Base-by-base conservation (phyloP, 2,329 filamentous ascomycete species). In the Purpureocillium lavendulum region DNA sequence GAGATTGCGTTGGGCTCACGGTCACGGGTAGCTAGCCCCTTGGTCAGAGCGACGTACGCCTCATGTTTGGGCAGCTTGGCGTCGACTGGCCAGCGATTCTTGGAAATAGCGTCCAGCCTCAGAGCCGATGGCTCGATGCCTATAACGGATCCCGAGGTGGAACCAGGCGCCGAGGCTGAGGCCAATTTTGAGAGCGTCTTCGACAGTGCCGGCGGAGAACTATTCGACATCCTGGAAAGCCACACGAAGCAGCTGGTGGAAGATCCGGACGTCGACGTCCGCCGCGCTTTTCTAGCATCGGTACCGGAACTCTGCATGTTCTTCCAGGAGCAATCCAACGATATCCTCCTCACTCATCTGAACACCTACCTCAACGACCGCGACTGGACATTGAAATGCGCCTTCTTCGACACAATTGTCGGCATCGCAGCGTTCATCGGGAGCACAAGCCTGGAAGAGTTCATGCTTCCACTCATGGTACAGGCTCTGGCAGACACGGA, bases 331-430 rank as follows among this genome's bases (percentile, higher is more conserved):
- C 84, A 88, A 54, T 84, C 90, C 1, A 96, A 94, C 57, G 92
- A 98, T 55, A 87, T 98, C n/a, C 81, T 98, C 13, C 68, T 98
- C 16, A 94, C 88, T 26, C 92, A 98, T 63, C 69, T 98, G 21
- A 97, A 97, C 55, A 98, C 92, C 0, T 98, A 98, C 53, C 66
- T 98, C 8, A 98, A 98, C 49, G 92, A 97, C 52, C 80, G 84
- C 32, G 89, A 98, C 57, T 98, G 92, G 92, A 87, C 87, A 58
- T 67, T 98, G 26, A 96, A 95, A 59, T 96, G 88, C 52, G 88
- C 90, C 3, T 97, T 97, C 57, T 96, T 98, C 53, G 89, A 95
- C 54, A 87, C 88, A 0, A 87, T 97, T 18, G 87, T 97, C 13
- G 90, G 89, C 4, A 89, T 98, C 47, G 87, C 89, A 4, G 79